Base-by-base conservation (phyloP, 2,329 filamentous ascomycete genomes). In the Didymella exigua region DNA sequence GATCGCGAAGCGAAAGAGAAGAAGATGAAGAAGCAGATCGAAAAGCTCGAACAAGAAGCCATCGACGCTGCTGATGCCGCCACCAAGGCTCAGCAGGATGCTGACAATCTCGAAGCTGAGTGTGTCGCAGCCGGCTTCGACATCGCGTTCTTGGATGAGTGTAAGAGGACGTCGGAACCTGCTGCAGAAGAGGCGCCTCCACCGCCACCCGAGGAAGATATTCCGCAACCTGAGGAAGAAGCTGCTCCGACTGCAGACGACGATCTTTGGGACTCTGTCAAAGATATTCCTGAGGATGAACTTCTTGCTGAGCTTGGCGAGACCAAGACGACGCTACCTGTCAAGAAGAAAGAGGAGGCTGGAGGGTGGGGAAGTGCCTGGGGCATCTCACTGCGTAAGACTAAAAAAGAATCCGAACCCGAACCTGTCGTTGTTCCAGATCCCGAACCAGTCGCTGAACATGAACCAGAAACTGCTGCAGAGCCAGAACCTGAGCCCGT, bases 311-410 rank as follows among this genome's bases (percentile, higher is more conserved):
- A 76, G 49, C 62, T 76, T 16, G 76, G 73, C 36, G 69, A 75
- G 47, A 49, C 54, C 19, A 51, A 52, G 30, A 48, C 54, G 4
- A 51, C 49, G 3, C 30, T 52, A 21, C 54, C 54, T 11, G 65
- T 47, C 7, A 56, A 71, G 61, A 66, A 63, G 46, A 63, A 69
- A 37, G 64, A 72, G 31, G 65, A 66, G 30, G 48, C 69, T 24
- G 49, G 71, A 43, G 66, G 71, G 21, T 75, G 71, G 66, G 77
- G 76, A 38, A 77, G 74, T 44, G 76, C 76, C 49, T 80, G 76
- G 76, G 78, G 78, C 50, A 72, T 78, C 37, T 76, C 75, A 51
- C 67, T 78, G 48, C 78, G 77, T 62, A 76, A 76, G 54, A 74
- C 73, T 7, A 79, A 77, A 57, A 78, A 78, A 63, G 80, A 79